A percentile compares a stretch with the other conserved stretches of the same genome.
Evolutionary conservation across 768 basidiomycete genomes (phyloP).

Genomic region (Pleurotus platypus): DNA sequence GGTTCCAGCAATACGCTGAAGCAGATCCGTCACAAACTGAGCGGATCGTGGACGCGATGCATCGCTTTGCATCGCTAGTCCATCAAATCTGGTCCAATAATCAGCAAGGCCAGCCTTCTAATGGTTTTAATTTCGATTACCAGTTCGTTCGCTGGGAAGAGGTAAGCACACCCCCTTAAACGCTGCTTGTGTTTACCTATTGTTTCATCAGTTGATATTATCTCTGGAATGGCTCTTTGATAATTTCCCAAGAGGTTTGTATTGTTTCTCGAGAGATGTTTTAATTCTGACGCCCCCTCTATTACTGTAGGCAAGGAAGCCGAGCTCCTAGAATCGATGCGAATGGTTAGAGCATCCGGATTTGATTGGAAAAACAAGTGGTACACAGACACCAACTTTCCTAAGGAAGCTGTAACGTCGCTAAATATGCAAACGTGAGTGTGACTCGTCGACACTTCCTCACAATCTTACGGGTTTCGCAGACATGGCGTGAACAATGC

Average conservation of each 20-base stretch:
- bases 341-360: slow-evolving; percentile 32
- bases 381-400: slow-evolving; percentile 34
- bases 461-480: neutral
- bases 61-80: slow-evolving; percentile 28
- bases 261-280: neutral
- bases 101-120: slow-evolving; percentile 28
- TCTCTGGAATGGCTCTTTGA: slow-evolving; percentile 38
- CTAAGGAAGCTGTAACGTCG: slow-evolving; percentile 23
- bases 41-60: slow-evolving; percentile 35
- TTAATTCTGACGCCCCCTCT: no score
- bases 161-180: slow-evolving; percentile 13
- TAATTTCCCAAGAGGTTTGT: slow-evolving; percentile 31
- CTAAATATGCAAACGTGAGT: slow-evolving; percentile 30
- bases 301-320: slow-evolving; percentile 26
- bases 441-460: neutral
- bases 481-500: slow-evolving; percentile 41
- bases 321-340: slow-evolving; percentile 36
- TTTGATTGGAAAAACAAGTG: slow-evolving; percentile 40
- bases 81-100: slow-evolving; percentile 32
- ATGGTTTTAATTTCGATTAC: slow-evolving; percentile 39
- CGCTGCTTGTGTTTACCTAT: no score
- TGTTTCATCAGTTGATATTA: slow-evolving; percentile 26
- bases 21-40: slow-evolving; percentile 31
- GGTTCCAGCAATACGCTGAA: slow-evolving; percentile 37
- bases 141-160: slow-evolving; percentile 42